Base-by-base conservation (phyloP, 164 flowering plant species). In the Liquidambar formosana region DNA sequence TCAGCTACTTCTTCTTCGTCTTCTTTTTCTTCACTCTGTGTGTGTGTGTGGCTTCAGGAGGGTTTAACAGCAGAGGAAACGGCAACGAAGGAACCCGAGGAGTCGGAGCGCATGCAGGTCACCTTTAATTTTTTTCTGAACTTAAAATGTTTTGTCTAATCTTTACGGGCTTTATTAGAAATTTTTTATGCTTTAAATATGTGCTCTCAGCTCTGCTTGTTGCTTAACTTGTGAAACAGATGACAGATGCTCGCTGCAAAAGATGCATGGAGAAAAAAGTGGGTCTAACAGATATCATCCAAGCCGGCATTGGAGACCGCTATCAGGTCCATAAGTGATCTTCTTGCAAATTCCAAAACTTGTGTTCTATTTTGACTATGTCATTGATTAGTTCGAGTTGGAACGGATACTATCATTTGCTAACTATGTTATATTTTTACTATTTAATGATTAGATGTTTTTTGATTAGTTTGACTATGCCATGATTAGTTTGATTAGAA, bases 201-300 rank as follows among this genome's bases (percentile, higher is more conserved):
- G 47, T 26, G 28, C 4, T 57, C 18, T 47, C 19, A 57, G 11
- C 46, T 66, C 38, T 38, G 27, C 14, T 61, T 65, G 51, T 65
- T 68, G 26, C 51, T 63, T 79, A 38, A 62, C 21, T 27, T 64
- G 22, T 72, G 68, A 57, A 56, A 49, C 88, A 93, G 98, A 95
- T 95, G 97, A 95, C 98, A 0, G 97, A 91, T 89, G 96, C 93
- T 73, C 84, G 89, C 10, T 95, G 99, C 80, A 71, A 74, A 69
- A 88, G 94, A 84, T 95, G 98, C 86, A 69, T 6, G 14, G 91
- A 88, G 80, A 82, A 76, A 64, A 89, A 91, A 85, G 98, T 89
- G 19, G 90, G 89, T n/a, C 65, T 95, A 19, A 77, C 78, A 44
- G 96, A 93, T 66, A 86, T 93, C 63, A 91, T 95, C 71, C 93